phyloP scores from a whole-genome alignment of 78 protist genomes.

The Chrysochromulina parva region DNA sequence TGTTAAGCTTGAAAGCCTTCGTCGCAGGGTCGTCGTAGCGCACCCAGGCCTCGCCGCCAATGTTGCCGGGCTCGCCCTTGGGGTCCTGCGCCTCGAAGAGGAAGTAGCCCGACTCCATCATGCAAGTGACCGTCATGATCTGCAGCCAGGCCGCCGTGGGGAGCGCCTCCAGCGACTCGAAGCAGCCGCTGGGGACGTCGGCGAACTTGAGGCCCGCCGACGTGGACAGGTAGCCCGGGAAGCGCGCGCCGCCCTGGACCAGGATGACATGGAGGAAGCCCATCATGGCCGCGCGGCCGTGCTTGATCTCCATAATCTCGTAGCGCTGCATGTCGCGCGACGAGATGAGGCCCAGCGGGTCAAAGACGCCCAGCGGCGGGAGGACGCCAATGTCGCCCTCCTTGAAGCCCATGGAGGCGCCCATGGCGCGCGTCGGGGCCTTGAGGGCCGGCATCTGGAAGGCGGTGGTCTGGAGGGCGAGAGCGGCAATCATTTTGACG shows the following conservation, averaged over 20 bases:
- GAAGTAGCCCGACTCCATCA: neutral
- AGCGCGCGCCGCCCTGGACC: neutral
- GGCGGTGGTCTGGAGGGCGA: neutral
- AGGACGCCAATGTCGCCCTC: neutral
- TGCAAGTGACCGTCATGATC: neutral
- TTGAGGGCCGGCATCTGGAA: neutral
- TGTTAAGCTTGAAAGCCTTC: neutral
- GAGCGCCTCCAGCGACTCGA: neutral
- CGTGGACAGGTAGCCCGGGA: neutral
- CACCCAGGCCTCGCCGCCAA: neutral
- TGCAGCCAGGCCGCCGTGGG: neutral
- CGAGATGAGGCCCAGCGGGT: neutral
- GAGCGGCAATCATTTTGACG: too few species aligned
- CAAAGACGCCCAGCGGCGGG: slow-evolving; percentile 1
- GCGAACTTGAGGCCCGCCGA: neutral
- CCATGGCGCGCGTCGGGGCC: neutral
- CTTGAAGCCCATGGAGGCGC: neutral
- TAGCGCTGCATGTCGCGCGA: neutral
- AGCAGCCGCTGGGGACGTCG: neutral
- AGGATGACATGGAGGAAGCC: neutral
- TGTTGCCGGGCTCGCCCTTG: neutral
- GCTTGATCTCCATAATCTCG: neutral
- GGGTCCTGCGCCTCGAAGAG: neutral
- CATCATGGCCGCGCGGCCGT: neutral
- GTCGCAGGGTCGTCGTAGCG: slow-evolving; percentile 1